Conservation (phyloP, 2,329 filamentous ascomycete genomes). For the Phaeoacremonium minimum region DNA sequence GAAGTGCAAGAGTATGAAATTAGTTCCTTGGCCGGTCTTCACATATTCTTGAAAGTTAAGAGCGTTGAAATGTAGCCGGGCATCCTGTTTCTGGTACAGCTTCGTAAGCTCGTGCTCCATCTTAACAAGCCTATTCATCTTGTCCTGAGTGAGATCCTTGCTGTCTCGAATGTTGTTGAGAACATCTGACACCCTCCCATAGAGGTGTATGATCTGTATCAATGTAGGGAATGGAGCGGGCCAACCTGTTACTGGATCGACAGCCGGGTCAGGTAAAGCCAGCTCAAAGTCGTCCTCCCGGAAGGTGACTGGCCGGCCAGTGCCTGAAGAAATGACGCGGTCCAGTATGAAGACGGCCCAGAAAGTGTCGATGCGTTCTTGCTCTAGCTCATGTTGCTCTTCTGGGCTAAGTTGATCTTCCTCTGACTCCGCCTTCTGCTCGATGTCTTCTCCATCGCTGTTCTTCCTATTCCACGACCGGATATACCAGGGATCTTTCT, state of each 20-base stretch:
- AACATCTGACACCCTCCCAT: conserved; percentile 78
- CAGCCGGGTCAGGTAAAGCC: conserved; percentile 52
- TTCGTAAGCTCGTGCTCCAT: conserved; percentile 77
- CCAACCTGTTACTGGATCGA: conserved; percentile 58
- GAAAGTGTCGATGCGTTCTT: conserved; percentile 81
- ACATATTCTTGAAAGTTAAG: conserved; percentile 84
- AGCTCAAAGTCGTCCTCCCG: conserved; percentile 83
- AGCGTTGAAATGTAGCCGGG: conserved; percentile 76
- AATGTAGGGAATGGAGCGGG: conserved; percentile 76
- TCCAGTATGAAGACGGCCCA: conserved; percentile 90
- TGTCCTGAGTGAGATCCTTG: conserved; percentile 71
- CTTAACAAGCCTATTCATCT: conserved; percentile 64
- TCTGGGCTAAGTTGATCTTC: conserved; percentile 30
- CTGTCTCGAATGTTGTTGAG: conserved; percentile 75
- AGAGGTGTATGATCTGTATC: conserved; percentile 80
- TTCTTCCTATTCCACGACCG: conserved; percentile 35
- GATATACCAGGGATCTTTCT: conserved; percentile 44
- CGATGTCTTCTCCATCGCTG: conserved; percentile 14
- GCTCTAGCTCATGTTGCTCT: conserved; percentile 65
- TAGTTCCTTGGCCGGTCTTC: conserved; percentile 75
- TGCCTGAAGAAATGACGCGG: conserved; percentile 81
- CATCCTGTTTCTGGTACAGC: conserved; percentile 68
- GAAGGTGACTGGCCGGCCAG: conserved; percentile 77
- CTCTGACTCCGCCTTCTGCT: conserved; percentile 13
- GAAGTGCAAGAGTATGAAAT: conserved; percentile 81